A percentile compares a stretch with the other conserved stretches of the same genome.
Evolutionary conservation across 495 filamentous ascomycete genomes (phyloP).

Genomic region (Cercophora newfieldiana): DNA sequence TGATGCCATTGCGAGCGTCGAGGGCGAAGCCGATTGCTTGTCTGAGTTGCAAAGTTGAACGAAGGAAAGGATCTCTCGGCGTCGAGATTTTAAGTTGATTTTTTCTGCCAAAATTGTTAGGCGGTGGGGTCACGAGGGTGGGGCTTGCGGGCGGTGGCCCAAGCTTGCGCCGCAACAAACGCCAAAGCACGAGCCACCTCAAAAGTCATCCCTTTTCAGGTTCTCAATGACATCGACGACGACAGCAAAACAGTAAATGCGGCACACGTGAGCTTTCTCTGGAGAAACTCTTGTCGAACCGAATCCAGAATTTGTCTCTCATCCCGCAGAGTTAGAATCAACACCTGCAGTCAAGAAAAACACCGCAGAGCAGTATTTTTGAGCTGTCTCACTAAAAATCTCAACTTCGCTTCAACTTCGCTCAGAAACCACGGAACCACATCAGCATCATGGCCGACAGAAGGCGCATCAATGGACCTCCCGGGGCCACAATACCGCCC

Average conservation of each 20-base stretch:
- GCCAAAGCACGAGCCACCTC: constrained; percentile 1
- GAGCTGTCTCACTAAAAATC: background rate
- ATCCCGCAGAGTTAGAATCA: no score
- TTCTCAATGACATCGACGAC: background rate
- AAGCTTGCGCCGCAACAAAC: background rate
- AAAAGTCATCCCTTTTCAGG: constrained; percentile 4
- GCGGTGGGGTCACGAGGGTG: background rate
- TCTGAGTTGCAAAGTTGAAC: background rate
- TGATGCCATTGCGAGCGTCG: background rate
- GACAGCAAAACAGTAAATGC: background rate
- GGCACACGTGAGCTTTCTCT: background rate
- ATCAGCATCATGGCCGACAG: constrained; percentile 69
- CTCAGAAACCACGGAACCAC: background rate
- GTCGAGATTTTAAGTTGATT: constrained; percentile 3
- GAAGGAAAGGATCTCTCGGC: background rate
- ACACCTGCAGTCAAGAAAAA: no score
- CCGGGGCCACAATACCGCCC: constrained; percentile 73
- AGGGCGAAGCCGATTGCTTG: background rate
- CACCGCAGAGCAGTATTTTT: no score
- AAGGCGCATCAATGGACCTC: constrained; percentile 86
- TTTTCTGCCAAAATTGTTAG: constrained; percentile 5
- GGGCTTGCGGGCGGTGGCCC: background rate
- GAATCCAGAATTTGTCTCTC: no score
- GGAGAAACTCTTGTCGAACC: background rate
- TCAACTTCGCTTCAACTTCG: background rate